Evolutionary conservation across 2,329 filamentous ascomycete species (phyloP), one percentile per base, ranked within the genome.

Genomic region (Cercospora sp.): DNA sequence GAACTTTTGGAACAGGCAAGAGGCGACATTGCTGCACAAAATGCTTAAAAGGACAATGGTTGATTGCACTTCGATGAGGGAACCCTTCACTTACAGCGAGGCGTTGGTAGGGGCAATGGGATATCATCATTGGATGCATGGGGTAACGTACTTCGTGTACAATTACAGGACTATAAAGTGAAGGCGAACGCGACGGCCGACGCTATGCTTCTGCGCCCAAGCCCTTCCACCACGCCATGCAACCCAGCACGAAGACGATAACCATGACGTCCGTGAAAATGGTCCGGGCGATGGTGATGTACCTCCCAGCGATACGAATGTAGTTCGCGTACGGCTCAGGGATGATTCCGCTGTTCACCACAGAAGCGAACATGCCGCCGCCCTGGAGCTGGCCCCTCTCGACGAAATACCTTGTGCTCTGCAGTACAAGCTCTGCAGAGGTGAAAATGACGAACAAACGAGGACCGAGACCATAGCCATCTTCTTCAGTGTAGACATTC

Each of bases 371-470:
- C 66, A 91, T 85, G 3, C 90, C 90, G 28, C 82, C 80, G 3
- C 86, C 86, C 69, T 86, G 86, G 57, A 85, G 77, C 69, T 81
- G 80, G 30, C 85, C 85, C 73, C 87, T 87, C 74, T 93, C 90
- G 62, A 92, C 76, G 73, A 93, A 88, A 77, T 90, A 91, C 26
- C 91, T 84, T 32, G 87, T 89, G 1, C 88, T 90, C 71, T 94
- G 87, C 70, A 94, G 82, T 63, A 92, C 77, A 10, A 92, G 85
- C 81, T 95, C 91, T 34, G 88, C 89, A 0, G 91, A 92, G 5
- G 91, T 89, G 77, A 94, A 95, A n/a, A 91, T 85, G 82, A 89
- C 92, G 79, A 94, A 93, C 80, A 93, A 90, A 69, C 85, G 84
- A 57, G 82, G 82, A 49, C 83, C 81, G 40, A 78, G 75, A 59